Base-by-base conservation (phyloP, 75 land plant species). In the Picea glauca region DNA sequence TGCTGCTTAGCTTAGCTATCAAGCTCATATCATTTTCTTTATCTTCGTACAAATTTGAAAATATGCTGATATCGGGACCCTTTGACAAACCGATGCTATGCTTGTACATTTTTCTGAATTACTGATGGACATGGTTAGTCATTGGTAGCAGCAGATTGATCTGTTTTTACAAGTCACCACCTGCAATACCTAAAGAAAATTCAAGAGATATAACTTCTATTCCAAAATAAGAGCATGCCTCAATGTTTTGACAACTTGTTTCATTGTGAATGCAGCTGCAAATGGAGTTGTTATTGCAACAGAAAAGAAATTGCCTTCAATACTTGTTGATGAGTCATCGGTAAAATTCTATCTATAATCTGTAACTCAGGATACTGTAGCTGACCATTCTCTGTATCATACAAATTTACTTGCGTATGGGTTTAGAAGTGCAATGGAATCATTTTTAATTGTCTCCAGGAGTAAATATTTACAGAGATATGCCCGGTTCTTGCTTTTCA, bases 271-370 rank as follows among this genome's bases (percentile, higher is more conserved):
- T 88, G 79, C 91, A 96, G 99, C 98, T 87, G 86, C 98, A 14
- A 94, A 97, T 93, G 99, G 99, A 64, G 99, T 97, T 73, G 98
- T 97, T n/a, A 93, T 97, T 83, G 99, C 99, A 33, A 97, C 99
- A 23, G 99, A 97, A 82, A 97, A 97, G 87, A 97, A 97, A 80
- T 74, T 97, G 38, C 99, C 99, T 13, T 97, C 99, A 8, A 91
- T 97, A 75, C 91, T 97, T 81, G 98, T 97, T 46, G 99, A 97
- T 78, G 99, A 97, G 62, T 79, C 91, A 14, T 97, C 99, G 75
- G 99, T 97, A 86, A 83, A 90, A 83, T 74, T 75, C 35, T 20
- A 74, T 12, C 33, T 75, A 31, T 18, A 5, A 32, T 79, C 21
- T 75, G 23, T 20, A 30, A 64, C 14, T 64, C 35, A 64, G 31